phyloP scores from a whole-genome alignment of 129 eudicot species.

The Rutidosis leptorrhynchoides region DNA sequence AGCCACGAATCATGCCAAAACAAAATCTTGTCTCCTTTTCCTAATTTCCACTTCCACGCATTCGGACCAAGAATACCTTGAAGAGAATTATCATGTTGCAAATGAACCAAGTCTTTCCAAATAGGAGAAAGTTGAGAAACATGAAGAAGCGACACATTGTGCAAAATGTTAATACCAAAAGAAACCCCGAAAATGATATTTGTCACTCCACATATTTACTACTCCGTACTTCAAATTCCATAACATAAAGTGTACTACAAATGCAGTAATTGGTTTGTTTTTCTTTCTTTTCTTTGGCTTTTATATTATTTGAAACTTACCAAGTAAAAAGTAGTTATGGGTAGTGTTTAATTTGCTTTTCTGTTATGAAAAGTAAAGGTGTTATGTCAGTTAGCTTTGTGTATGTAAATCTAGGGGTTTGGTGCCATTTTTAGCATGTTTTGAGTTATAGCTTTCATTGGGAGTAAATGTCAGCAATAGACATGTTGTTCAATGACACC shows the following conservation, averaged over 20 bases:
- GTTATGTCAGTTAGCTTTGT: slow-evolving; percentile 37
- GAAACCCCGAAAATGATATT: no score
- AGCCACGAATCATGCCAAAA: no score
- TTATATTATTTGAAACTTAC: neutral
- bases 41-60: no score
- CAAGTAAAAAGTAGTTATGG: slow-evolving; percentile 19
- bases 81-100: no score
- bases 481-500: slow-evolving; percentile 42
- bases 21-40: no score
- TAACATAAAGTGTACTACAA: neutral
- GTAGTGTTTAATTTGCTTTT: slow-evolving; percentile 16
- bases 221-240: neutral
- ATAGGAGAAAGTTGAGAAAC: no score
- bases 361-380: slow-evolving; percentile 36
- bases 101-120: no score
- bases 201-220: neutral
- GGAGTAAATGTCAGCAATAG: slow-evolving; percentile 44
- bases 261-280: neutral
- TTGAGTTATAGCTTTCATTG: slow-evolving; percentile 46
- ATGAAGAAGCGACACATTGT: no score
- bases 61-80: no score
- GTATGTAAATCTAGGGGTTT: slow-evolving; percentile 26
- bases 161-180: no score
- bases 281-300: neutral
- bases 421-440: slow-evolving; percentile 33